A percentile compares a stretch with the other conserved stretches of the same genome.
Evolutionary conservation across 129 eudicot species (phyloP).

Genomic region (Arctium minus): DNA sequence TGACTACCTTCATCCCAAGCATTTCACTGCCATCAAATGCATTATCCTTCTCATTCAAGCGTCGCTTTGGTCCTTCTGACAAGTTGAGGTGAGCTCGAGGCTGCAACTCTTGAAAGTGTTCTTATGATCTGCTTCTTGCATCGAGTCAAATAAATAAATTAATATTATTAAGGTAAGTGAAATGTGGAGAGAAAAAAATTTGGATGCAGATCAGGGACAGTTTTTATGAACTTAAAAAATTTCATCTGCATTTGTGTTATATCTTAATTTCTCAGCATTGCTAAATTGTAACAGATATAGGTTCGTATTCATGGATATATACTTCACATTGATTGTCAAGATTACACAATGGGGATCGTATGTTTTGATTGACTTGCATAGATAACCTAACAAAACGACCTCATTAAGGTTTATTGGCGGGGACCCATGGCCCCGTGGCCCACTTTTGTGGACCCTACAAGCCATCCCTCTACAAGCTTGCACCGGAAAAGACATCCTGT

Average conservation of each 20-base stretch:
- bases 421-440: no score
- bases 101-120: background rate
- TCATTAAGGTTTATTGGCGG: no score
- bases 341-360: background rate
- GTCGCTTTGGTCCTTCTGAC: conserved; percentile 65
- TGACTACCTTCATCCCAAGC: conserved; percentile 66
- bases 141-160: background rate
- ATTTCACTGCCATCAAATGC: conserved; percentile 86
- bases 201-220: background rate
- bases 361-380: background rate
- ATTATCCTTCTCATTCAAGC: conserved; percentile 70
- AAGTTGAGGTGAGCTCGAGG: conserved; percentile 51
- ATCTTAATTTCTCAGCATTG: background rate
- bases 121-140: background rate
- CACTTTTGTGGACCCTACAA: no score
- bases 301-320: background rate
- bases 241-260: background rate
- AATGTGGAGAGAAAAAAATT: background rate
- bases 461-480: no score
- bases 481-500: no score
- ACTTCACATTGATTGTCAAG: background rate
- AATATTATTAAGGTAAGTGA: background rate
- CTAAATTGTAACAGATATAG: background rate
- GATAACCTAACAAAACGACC: background rate
- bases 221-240: no score